Evolutionary conservation across 2,329 filamentous ascomycete species (phyloP), one percentile per base, ranked within the genome.

Genomic region (Gliomastix tumulicola): DNA sequence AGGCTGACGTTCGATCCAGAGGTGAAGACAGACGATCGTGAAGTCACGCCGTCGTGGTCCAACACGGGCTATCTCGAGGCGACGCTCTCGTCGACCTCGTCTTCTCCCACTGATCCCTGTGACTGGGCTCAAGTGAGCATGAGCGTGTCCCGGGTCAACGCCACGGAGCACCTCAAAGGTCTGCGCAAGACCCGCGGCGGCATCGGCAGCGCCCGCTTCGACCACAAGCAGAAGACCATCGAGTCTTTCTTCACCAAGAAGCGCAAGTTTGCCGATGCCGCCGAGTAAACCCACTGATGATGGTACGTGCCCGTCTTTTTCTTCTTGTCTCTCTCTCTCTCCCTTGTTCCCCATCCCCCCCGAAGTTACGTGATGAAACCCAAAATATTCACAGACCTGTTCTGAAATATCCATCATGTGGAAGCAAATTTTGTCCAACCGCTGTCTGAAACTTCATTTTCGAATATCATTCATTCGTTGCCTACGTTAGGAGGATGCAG

Each of bases 171-270:
- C 58, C 71, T 95, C 3, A 60, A 66, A 31, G 78, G 80, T 20
- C 64, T 95, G 40, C 89, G 82, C 55, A 84, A 87, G 57, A 90
- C 87, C 8, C 69, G 82, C 18, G 86, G 87, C 21, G 88, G 88
- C 4, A 84, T 95, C 39, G 88, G 88, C 37, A 92, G 83, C 48
- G 72, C 84, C 27, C 71, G 73, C 38, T 81, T 86, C 53, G 88
- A 96, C 54, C 69, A 75, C 10, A 79, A 71, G 32, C 89, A 95
- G 57, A 80, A 74, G 51, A 87, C 74, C 15, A 74, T 96, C 48
- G 78, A 86, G 32, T 73, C 74, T 0, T 95, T 92, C 63, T 89
- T 95, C 58, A 27, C 48, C 25, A 49, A 50, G 41, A 53, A 50
- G 44, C 49, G 48, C 28, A 53, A 52, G 39, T 35, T 41, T 19